Conservation (phyloP, 2,329 filamentous ascomycete genomes). For the Meredithiella fracta region DNA sequence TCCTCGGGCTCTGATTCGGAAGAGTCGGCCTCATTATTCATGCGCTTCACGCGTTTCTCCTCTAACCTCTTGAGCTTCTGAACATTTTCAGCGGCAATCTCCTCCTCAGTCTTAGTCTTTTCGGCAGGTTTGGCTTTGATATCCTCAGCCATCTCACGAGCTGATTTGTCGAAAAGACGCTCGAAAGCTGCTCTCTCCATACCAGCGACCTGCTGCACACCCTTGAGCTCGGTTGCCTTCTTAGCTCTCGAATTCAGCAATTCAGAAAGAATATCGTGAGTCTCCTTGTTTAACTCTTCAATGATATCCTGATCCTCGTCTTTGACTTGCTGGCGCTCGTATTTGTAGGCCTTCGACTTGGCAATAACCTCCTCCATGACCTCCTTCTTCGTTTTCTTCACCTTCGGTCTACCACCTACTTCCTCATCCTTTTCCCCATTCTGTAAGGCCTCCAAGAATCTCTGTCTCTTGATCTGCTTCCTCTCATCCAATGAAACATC, state of each 20-base stretch:
- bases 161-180: conserved; percentile 70
- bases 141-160: conserved; percentile 71
- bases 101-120: conserved; percentile 81
- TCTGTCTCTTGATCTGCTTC: conserved; percentile 40
- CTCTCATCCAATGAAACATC: conserved; percentile 38
- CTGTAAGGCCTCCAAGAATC: conserved; percentile 27
- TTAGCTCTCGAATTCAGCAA: conserved; percentile 30
- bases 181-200: conserved; percentile 56
- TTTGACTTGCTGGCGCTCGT: conserved; percentile 79
- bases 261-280: conserved; percentile 59
- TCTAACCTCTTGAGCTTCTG: conserved; percentile 65
- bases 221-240: conserved; percentile 8
- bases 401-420: conserved; percentile 47
- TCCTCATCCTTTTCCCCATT: conserved; percentile 28
- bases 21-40: conserved; percentile 64
- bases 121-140: conserved; percentile 71
- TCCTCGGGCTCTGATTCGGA: conserved; percentile 37
- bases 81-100: conserved; percentile 63
- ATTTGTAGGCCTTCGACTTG: conserved; percentile 91
- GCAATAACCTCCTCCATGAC: conserved; percentile 97
- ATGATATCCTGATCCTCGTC: conserved; percentile 85
- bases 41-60: conserved; percentile 63
- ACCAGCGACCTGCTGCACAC: conserved; percentile 24
- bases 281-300: conserved; percentile 67
- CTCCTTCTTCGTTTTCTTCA: conserved; percentile 89